These are phyloP conservation scores for Alnus rubra DNA, from an alignment of 306 rosid species.

Conservation along the genomic window DNA sequence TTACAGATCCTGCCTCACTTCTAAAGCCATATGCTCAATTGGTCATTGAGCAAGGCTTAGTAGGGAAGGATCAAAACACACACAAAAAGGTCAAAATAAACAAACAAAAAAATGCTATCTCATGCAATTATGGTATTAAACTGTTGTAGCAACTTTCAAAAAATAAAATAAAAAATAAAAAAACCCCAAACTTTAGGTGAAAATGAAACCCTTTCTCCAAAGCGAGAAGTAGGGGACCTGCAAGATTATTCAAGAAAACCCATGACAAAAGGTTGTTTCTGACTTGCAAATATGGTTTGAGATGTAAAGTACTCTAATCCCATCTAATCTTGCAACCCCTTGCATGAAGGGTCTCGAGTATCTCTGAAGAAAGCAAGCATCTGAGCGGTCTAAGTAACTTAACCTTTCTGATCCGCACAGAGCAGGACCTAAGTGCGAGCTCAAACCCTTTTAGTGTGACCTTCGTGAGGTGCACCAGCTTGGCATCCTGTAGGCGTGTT, in stretches of 20 bases:
- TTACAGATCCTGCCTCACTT: not conserved
- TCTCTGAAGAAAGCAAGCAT: slow-evolving; percentile 45
- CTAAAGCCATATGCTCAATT: not conserved
- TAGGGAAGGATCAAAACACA: not conserved
- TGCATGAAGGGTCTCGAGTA: slow-evolving; percentile 44
- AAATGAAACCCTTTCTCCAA: not conserved
- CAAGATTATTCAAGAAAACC: not conserved
- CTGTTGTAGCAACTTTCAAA: not conserved
- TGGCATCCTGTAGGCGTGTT: slow-evolving; percentile 67
- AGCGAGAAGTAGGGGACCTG: not conserved
- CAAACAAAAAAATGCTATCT: too few species aligned
- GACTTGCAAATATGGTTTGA: not conserved
- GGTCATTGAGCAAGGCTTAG: not conserved
- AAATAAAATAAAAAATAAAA: too few species aligned
- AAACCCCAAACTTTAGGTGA: not conserved
- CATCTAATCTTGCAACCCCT: slow-evolving; percentile 66
- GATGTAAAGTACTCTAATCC: slow-evolving; percentile 41
- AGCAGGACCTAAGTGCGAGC: slow-evolving; percentile 53
- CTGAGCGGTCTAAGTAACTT: slow-evolving; percentile 51
- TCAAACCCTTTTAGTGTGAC: slow-evolving; percentile 57
- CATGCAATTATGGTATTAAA: not conserved
- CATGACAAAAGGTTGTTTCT: not conserved
- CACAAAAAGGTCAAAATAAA: not conserved
- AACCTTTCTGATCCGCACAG: slow-evolving; percentile 57
- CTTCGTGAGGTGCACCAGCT: slow-evolving; percentile 49